These are phyloP conservation scores for Citrus cavaleriei DNA, from an alignment of 345 rosid genomes.

Conservation along the genomic window DNA sequence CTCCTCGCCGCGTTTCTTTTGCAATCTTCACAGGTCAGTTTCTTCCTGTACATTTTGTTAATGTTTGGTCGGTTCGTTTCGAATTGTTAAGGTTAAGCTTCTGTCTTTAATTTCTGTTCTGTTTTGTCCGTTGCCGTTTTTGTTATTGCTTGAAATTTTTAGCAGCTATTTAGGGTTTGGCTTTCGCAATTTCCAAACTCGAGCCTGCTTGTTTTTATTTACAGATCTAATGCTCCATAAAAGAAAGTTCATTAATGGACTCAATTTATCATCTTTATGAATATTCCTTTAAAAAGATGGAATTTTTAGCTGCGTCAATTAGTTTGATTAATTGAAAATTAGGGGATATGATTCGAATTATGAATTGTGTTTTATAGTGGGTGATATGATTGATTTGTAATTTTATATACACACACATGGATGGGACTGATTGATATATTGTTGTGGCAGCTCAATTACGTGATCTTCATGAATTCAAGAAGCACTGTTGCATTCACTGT, in stretches of 20 bases:
- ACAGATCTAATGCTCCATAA: not conserved
- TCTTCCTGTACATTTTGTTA: not conserved
- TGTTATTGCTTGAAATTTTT: not conserved
- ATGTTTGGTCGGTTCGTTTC: not conserved
- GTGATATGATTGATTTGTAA: not conserved
- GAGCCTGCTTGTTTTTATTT: not conserved
- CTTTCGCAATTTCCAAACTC: not conserved
- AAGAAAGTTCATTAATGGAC: not conserved
- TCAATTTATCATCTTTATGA: not conserved
- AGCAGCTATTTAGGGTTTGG: not conserved
- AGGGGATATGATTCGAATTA: not conserved
- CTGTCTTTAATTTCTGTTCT: not conserved
- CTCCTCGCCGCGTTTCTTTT: not conserved
- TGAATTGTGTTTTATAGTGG: not conserved
- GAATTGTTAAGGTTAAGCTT: not conserved
- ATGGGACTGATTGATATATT: not conserved
- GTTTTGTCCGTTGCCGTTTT: not conserved
- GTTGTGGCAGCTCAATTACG: slow-evolving; percentile 17
- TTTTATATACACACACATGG: not conserved
- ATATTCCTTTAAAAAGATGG: not conserved
- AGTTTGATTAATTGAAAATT: not conserved
- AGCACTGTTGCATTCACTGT: slow-evolving; percentile 43
- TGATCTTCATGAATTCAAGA: slow-evolving; percentile 50
- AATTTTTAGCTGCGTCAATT: not conserved
- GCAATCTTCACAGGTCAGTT: slow-evolving; percentile 7